These are phyloP conservation scores for Xylariales sp. DNA, from an alignment of 2,329 filamentous ascomycete genomes.

Conservation along the genomic window DNA sequence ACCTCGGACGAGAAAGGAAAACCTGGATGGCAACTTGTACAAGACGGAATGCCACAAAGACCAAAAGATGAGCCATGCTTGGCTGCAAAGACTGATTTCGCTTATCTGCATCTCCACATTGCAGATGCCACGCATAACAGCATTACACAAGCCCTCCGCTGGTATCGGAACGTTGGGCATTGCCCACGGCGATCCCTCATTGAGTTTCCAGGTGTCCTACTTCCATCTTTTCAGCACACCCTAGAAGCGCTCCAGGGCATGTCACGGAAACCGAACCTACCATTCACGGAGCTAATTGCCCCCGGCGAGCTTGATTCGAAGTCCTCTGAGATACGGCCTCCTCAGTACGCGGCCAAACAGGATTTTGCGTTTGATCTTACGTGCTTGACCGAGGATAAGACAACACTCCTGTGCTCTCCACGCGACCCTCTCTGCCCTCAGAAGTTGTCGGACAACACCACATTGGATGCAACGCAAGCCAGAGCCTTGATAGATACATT, in stretches of 20 bases:
- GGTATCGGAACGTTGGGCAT: conserved; percentile 20
- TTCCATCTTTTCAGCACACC: conserved; percentile 54
- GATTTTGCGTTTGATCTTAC: conserved; percentile 30
- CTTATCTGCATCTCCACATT: conserved; percentile 29
- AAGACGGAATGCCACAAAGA: no score
- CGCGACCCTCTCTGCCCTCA: conserved; percentile 17
- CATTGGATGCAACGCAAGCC: conserved; percentile 37
- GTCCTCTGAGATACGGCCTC: not conserved
- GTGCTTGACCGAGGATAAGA: not conserved
- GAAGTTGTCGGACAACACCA: not conserved
- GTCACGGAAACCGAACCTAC: conserved; percentile 36
- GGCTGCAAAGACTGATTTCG: conserved; percentile 23
- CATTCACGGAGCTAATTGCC: conserved; percentile 44
- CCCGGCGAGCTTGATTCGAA: conserved; percentile 39
- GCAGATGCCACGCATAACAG: conserved; percentile 18
- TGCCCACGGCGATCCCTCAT: conserved; percentile 34
- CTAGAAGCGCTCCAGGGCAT: conserved; percentile 52
- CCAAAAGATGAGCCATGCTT: conserved; percentile 20
- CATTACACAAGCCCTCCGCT: conserved; percentile 22
- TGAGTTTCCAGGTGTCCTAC: conserved; percentile 57
- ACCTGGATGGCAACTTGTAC: no score
- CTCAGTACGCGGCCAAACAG: not conserved
- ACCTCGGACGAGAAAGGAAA: conserved; percentile 12
- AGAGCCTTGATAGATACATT: conserved; percentile 49
- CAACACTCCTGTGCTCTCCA: conserved; percentile 18